Base-by-base conservation (phyloP, 2,329 filamentous ascomycete genomes). In the Fusarium sp. region DNA sequence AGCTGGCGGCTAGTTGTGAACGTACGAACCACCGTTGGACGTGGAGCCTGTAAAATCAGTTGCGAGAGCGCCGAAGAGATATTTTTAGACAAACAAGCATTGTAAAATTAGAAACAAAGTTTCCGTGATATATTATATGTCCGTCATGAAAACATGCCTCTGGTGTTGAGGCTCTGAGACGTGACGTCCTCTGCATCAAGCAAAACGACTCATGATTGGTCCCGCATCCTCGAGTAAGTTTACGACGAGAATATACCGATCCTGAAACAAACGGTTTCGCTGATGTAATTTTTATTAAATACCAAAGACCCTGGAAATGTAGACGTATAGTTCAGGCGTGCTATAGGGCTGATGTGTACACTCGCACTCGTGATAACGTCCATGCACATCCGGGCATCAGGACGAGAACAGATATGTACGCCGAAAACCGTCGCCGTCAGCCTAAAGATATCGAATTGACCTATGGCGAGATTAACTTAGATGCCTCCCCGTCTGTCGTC, bases 161-260 rank as follows among this genome's bases (percentile, higher is more conserved):
- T 73, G 71, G 70, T 70, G 70, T 74, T 73, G 71, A 73, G 71
- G 71, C 70, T 74, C 71, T 65, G 47, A 46, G 44, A 52, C 43
- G 55, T 60, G 62, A 67, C 33, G 56, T 72, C 51, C 20, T 45
- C 46, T 50, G 44, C 55, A 41, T 37, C 30, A 23, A 46, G 20
- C 51, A 37, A 43, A 40, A 30, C 15, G 22, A 54, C 13, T 30
- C 33, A 32, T 71, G 56, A 73, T 72, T 74, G 71, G 71, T 37
- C 22, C 19, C 15, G 19, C 20, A 22, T 22, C 20, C 17, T 43
- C 40, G 15, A 32, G 30, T 19, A 27, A 41, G 39, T 54, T 56
- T 50, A 35, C 23, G 32, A 49, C 55, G 35, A 25, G 47, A 48
- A 32, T 32, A 56, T 48, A 15, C 37, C 14, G 20, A 43, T 25